Evolutionary conservation across 306 rosid genomes (phyloP).

Genomic region (Cucurbita argyrosperma): DNA sequence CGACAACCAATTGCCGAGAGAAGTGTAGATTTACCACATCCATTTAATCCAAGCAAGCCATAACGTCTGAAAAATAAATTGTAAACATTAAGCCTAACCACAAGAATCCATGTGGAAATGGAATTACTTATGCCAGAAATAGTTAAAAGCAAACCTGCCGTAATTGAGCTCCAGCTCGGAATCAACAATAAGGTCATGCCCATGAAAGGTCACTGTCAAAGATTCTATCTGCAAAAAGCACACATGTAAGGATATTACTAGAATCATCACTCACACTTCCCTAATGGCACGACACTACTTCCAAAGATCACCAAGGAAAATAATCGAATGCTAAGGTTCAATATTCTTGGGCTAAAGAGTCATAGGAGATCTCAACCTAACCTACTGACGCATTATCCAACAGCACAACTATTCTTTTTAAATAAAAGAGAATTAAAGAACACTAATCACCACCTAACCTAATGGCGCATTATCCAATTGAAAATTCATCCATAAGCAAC

Average conservation of each 20-base stretch:
- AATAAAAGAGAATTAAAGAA: too few species aligned
- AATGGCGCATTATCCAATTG: background rate
- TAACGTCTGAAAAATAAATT: slow-evolving; percentile 45
- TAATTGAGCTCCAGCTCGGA: slow-evolving; percentile 88
- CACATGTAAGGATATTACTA: background rate
- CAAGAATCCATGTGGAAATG: background rate
- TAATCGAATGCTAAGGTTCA: background rate
- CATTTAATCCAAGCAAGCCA: slow-evolving; percentile 92
- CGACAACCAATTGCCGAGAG: slow-evolving; percentile 67
- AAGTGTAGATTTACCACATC: slow-evolving; percentile 92
- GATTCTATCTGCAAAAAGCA: slow-evolving; percentile 69
- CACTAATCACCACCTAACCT: background rate
- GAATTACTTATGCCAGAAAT: background rate
- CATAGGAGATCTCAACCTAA: background rate
- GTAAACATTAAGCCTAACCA: background rate
- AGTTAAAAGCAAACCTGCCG: slow-evolving; percentile 52
- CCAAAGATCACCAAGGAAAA: background rate
- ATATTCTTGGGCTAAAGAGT: background rate
- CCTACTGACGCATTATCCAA: background rate
- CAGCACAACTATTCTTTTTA: background rate
- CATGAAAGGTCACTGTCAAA: slow-evolving; percentile 84
- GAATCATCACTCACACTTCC: background rate
- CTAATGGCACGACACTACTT: background rate
- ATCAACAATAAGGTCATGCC: slow-evolving; percentile 90
- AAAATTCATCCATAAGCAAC: background rate